Base-by-base conservation (phyloP, 345 rosid genomes). In the Erucastrum elatum region DNA sequence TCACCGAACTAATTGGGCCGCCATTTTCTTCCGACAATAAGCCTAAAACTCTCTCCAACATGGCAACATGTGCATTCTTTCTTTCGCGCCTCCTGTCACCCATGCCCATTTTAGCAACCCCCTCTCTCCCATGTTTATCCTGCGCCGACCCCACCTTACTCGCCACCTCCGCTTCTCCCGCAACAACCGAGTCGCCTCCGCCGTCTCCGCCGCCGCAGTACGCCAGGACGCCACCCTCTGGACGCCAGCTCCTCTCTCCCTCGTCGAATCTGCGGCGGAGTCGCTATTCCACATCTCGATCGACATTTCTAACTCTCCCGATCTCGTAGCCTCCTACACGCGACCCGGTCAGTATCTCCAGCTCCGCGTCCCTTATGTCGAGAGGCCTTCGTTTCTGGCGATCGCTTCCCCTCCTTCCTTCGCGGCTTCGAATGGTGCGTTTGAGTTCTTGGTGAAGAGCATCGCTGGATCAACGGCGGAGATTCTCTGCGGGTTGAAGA, bases 391-490 rank as follows among this genome's bases (percentile, higher is more conserved):
- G 1, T 93, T 95, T 68, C 83, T 95, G 12, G 96, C 99, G 35
- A 87, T 95, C 59, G 97, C 98, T 6, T 95, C 96, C 64, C 90
- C 98, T 64, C 98, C 98, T 16, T 82, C 87, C 8, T 76, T 85
- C 12, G 85, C 96, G 6, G 69, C 87, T 4, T 34, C 83, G 34
- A 85, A 70, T 12, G 97, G 96, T 29, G 87, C 85, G 37, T 91
- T 95, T 59, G 94, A 95, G 72, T 93, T 95, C 49, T 82, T 93
- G 81, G 99, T 93, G 74, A 95, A 95, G 87, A 86, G 88, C 80
- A 87, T 93, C 16, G 80, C 89, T 15, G 99, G 96, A 59, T 91
- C 97, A 16, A 88, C 94, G 3, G 98, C 99, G 21, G 99, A 91
- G 88, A 80, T 88, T 61, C 87, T 93, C 53, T 93, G 99, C 62